Evolutionary conservation across 192 early-diverging fungal species (phyloP).

Genomic region (Podila minutissima): DNA sequence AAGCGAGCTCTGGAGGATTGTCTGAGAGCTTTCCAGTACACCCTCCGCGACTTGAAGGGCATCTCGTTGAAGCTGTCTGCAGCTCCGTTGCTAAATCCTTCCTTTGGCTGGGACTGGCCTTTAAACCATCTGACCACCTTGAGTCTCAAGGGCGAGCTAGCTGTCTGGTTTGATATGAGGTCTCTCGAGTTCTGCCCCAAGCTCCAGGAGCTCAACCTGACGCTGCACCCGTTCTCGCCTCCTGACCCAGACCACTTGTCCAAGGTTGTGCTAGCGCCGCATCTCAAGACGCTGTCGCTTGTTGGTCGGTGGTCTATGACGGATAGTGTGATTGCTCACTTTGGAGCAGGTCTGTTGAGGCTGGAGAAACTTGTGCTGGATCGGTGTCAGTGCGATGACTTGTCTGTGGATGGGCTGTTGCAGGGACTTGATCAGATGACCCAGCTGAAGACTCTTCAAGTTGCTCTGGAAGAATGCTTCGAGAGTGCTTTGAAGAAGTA

Average conservation of each 20-base stretch:
- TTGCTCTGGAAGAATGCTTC: slow-evolving; percentile 5
- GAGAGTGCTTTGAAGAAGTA: background rate
- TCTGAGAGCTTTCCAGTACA: slow-evolving; percentile 29
- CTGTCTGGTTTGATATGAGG: slow-evolving; percentile 30
- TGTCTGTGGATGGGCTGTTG: slow-evolving; percentile 9
- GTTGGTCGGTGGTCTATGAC: slow-evolving; percentile 24
- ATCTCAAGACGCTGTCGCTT: slow-evolving; percentile 8
- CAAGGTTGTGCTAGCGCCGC: slow-evolving; percentile 7
- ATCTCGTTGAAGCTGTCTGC: slow-evolving; percentile 22
- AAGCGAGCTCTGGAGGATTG: slow-evolving; percentile 23
- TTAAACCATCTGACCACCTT: slow-evolving; percentile 7
- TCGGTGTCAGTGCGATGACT: slow-evolving; percentile 18
- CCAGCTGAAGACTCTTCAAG: background rate
- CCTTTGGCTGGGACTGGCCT: slow-evolving; percentile 37
- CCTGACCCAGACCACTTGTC: slow-evolving; percentile 15
- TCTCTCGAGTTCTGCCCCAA: slow-evolving; percentile 23
- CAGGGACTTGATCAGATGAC: slow-evolving; percentile 23
- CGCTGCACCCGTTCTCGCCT: slow-evolving; percentile 34
- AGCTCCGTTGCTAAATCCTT: background rate
- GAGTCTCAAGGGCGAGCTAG: slow-evolving; percentile 30
- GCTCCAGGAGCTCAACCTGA: slow-evolving; percentile 23
- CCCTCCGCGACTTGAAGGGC: slow-evolving; percentile 24
- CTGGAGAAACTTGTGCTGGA: slow-evolving; percentile 5
- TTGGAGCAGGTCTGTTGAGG: background rate
- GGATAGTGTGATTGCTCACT: slow-evolving; percentile 1